Percentiles rank a stretch among this genome's conserved stretches.
phyloP scores from a whole-genome alignment of 1,284 basidiomycete species.

The Puccinia coronata region DNA sequence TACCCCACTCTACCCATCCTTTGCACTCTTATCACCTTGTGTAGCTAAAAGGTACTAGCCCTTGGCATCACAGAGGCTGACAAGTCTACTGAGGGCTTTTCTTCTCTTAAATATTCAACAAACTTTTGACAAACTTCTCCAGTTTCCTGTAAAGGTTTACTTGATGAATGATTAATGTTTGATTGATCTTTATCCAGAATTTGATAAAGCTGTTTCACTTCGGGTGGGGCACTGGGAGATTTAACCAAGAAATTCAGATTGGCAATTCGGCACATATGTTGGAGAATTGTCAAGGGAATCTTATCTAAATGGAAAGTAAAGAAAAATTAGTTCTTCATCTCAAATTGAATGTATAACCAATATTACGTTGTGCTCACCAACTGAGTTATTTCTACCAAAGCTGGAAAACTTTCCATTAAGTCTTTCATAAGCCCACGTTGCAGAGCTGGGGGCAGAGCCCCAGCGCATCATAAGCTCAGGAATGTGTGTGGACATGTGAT shows the following conservation, averaged over 20 bases:
- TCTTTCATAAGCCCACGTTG: slow-evolving; percentile 32
- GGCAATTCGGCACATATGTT: neutral
- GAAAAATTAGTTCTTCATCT: neutral
- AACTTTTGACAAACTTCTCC: neutral
- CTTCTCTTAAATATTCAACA: slow-evolving; percentile 13
- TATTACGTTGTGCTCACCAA: slow-evolving; percentile 3
- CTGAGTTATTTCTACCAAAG: slow-evolving; percentile 1
- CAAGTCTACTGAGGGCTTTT: neutral
- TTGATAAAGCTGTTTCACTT: neutral
- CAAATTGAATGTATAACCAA: neutral
- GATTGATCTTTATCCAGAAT: neutral
- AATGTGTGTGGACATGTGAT: slow-evolving; percentile 21
- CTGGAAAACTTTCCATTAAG: slow-evolving; percentile 16
- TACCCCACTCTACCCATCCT: too few species aligned
- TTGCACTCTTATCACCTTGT: too few species aligned
- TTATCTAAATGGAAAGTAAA: neutral
- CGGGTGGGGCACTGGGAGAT: neutral
- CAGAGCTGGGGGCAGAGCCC: neutral
- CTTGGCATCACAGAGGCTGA: too few species aligned
- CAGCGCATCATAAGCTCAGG: slow-evolving; percentile 10
- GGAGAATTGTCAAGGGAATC: neutral
- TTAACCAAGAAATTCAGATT: slow-evolving; percentile 8
- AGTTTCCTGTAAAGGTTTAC: neutral
- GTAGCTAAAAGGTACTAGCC: too few species aligned
- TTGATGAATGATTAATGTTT: neutral